Base-by-base conservation (phyloP, 805 yeast species). In the Sugiyamaella chiloensis region DNA sequence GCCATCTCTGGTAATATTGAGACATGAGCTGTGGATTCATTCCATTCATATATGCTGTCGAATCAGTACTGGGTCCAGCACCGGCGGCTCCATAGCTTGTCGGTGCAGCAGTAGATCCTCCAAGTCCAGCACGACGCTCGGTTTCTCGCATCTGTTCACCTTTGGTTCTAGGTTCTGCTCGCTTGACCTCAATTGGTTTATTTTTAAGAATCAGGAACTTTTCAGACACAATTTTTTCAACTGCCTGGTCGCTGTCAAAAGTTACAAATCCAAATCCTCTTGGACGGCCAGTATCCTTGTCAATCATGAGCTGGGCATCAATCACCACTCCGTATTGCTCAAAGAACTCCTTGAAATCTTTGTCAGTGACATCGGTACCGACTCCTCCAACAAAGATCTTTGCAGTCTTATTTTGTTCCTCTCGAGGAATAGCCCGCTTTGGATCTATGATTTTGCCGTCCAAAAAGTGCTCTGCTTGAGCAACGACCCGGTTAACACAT, bases 391-490 rank as follows among this genome's bases (percentile, higher is more conserved):
- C 97, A 62, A 91, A 91, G 56, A 91, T 90, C 71, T 91, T 91
- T 58, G 97, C 96, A 14, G 96, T 88, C 64, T 86, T 87, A 64
- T 90, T 96, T 68, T 91, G 99, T 66, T 91, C 97, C 64, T 91
- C 97, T 65, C 87, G 85, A 29, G 98, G 97, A 60, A 91, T 91
- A 21, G 99, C 97, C 60, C 98, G 79, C 66, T 91, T 91, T 32
- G 99, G 98, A 65, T 91, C 99, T 63, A 91, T 93, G 51, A 91
- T 85, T 67, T 91, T 91, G 54, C 98, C 98, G 62, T 91, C 99
- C 44, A 91, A 72, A 46, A 87, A 79, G 65, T 91, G 99, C 61
- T 86, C 93, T 7, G 44, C 35, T 52, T 85, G 81, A 55, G 80
- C 81, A 57, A 91, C 76, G 46, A 91, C 98, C 55, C 79, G 85